Base-by-base conservation (phyloP, 2,329 filamentous ascomycete genomes). In the Pyrenochaeta sp. region DNA sequence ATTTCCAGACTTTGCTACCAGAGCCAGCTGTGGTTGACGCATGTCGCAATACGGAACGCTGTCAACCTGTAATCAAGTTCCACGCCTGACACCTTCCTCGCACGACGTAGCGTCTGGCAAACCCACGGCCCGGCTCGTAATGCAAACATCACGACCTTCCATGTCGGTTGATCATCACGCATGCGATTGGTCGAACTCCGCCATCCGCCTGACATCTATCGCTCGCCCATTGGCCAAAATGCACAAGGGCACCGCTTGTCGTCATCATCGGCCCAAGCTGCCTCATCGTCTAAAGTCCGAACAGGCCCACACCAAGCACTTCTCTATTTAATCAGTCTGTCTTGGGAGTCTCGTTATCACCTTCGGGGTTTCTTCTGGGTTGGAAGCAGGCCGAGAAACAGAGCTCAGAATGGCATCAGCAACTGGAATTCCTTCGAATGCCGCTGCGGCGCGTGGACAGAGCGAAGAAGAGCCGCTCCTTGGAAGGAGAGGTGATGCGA, bases 401-500 rank as follows among this genome's bases (percentile, higher is more conserved):
- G 22, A 27, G 19, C 28, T 42, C 45, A 62, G 9, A 43, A 92
- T 92, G 90, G 85, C 89, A 32, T 91, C 89, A 59, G 84, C 88
- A 53, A 89, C 89, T 36, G 88, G 87, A 52, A 85, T 90, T 56
- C 88, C 89, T 25, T 83, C 89, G 66, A 71, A 64, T 54, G 67
- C 61, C 42, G 69, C 67, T 75, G 79, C 54, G 72, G 75, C 56
- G 68, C 74, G 72, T 59, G 66, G 69, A 22, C 50, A 58, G 36
- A 77, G 77, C 37, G 90, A 92, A 71, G 83, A 89, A 50, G 88
- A 91, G 70, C 91, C 91, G 64, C 81, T 94, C 52, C 82, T 94
- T 32, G 90, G 90, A 52, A 81, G 83, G 49, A 84, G 88, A 43
- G 91, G 91, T 46, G 91, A 93, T 79, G 91, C 87, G 9, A 85